These are phyloP conservation scores for Triticum dicoccoides DNA, from an alignment of 176 grass and related monocot genomes.

Conservation along the genomic window DNA sequence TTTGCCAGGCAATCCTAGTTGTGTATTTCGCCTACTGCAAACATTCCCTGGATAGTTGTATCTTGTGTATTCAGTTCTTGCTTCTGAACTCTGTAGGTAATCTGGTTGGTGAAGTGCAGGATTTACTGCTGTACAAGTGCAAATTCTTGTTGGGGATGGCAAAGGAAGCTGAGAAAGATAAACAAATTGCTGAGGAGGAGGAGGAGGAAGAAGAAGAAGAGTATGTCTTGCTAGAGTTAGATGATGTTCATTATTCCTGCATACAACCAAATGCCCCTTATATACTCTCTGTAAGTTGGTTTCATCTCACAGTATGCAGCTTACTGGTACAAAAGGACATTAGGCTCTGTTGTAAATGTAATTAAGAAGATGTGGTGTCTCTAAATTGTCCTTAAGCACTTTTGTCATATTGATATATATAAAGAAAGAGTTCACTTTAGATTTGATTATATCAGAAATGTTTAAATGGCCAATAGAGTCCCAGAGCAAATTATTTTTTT, in stretches of 20 bases:
- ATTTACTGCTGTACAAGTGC: neutral
- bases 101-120: neutral
- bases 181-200: slow-evolving; percentile 26
- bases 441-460: neutral
- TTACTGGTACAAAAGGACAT: neutral
- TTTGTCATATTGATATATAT: neutral
- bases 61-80: neutral
- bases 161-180: slow-evolving; percentile 25
- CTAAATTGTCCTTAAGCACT: neutral
- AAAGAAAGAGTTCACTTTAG: neutral
- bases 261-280: slow-evolving; percentile 62
- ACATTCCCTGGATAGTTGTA: neutral
- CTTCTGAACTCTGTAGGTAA: neutral
- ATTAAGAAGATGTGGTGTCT: neutral
- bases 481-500: neutral
- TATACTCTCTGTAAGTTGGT: slow-evolving; percentile 68
- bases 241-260: slow-evolving; percentile 60
- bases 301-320: neutral
- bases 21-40: neutral
- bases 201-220: slow-evolving; percentile 63
- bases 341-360: neutral
- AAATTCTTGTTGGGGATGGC: slow-evolving; percentile 36
- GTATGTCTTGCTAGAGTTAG: slow-evolving; percentile 72
- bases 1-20: neutral
- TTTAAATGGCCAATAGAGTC: neutral